These are phyloP conservation scores for Rhododendron ovatum DNA, from an alignment of 148 eudicot species.

Conservation along the genomic window DNA sequence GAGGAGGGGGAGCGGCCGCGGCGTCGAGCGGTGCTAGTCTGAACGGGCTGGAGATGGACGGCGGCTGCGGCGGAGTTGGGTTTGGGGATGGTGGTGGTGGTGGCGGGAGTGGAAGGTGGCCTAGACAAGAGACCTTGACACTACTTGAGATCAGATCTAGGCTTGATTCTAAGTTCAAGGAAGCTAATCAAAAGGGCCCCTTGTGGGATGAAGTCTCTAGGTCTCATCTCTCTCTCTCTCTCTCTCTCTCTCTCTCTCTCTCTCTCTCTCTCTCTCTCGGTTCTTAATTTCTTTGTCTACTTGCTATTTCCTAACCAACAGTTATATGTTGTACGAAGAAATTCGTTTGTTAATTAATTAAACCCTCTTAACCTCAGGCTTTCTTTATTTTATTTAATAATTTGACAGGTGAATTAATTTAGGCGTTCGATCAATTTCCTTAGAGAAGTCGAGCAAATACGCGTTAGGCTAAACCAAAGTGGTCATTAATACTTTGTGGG, in stretches of 20 bases:
- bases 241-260: background rate
- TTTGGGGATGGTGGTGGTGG: slow-evolving; percentile 35
- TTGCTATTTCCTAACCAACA: background rate
- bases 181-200: slow-evolving; percentile 95
- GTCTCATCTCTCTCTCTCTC: slow-evolving; percentile 10
- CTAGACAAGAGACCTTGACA: slow-evolving; percentile 87
- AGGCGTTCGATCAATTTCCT: background rate
- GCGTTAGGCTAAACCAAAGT: slow-evolving; percentile 66
- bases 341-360: background rate
- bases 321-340: background rate
- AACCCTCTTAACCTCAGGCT: background rate
- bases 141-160: slow-evolving; percentile 87
- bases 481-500: slow-evolving; percentile 67
- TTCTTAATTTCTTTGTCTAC: background rate
- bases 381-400: background rate
- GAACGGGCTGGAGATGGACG: slow-evolving; percentile 27
- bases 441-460: background rate
- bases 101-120: slow-evolving; percentile 80
- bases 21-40: slow-evolving; percentile 8
- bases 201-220: slow-evolving; percentile 99
- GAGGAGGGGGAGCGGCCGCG: background rate
- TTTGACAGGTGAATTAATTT: background rate
- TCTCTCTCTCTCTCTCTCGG: background rate
- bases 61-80: slow-evolving; percentile 1
- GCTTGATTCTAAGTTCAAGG: slow-evolving; percentile 87